These are phyloP conservation scores for Pseudomonodictys pantanalensis DNA, from an alignment of 495 filamentous ascomycete species.

Conservation along the genomic window DNA sequence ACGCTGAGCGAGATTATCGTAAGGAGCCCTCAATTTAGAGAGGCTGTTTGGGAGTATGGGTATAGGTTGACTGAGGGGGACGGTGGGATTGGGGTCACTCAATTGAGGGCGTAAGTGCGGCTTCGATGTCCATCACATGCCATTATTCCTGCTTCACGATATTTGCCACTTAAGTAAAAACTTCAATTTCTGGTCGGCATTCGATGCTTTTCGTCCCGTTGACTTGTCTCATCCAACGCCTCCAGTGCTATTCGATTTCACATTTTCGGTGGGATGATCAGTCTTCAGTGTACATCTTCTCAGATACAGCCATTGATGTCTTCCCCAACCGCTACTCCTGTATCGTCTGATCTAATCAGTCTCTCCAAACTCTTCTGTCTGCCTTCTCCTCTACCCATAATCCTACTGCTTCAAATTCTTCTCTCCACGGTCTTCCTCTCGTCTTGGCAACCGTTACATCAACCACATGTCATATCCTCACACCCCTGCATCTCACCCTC, in stretches of 20 bases:
- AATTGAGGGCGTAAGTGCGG: slow-evolving; percentile 68
- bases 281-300: no score
- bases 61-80: slow-evolving; percentile 63
- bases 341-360: not conserved
- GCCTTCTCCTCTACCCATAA: no score
- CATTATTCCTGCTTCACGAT: not conserved
- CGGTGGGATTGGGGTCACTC: slow-evolving; percentile 74
- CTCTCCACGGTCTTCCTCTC: not conserved
- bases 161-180: slow-evolving; percentile 1
- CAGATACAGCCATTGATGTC: no score
- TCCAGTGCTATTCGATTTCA: no score
- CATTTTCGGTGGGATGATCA: no score
- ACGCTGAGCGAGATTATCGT: slow-evolving; percentile 71
- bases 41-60: slow-evolving; percentile 82
- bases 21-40: slow-evolving; percentile 82
- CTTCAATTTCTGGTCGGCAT: no score
- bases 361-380: no score
- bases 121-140: slow-evolving; percentile 20
- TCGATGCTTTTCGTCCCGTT: no score
- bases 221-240: not conserved
- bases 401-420: not conserved
- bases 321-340: not conserved
- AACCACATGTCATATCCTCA: not conserved
- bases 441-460: slow-evolving; percentile 2
- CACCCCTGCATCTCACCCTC: not conserved